These are phyloP conservation scores for Suillus tomentosus DNA, from an alignment of 768 basidiomycete species.

Conservation along the genomic window DNA sequence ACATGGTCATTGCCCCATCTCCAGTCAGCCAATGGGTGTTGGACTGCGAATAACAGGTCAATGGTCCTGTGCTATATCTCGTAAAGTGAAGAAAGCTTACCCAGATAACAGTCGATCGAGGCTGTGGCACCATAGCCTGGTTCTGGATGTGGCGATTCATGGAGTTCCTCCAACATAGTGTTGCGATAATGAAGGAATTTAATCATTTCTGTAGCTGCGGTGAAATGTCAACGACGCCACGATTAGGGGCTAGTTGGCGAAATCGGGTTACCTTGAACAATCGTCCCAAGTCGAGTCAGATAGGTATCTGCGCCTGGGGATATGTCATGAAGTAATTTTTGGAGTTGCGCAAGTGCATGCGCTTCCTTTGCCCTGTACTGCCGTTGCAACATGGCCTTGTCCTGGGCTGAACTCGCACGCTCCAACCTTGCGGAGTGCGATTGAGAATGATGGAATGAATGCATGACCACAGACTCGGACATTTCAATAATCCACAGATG, in stretches of 20 bases:
- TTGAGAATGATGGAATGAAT: background rate
- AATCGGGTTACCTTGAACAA: slow-evolving; percentile 3
- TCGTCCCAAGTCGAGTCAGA: slow-evolving; percentile 3
- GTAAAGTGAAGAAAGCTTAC: background rate
- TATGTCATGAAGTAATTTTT: background rate
- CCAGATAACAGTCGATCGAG: background rate
- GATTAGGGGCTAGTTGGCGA: background rate
- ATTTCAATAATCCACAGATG: background rate
- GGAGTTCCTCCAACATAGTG: background rate
- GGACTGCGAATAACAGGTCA: background rate
- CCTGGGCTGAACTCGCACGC: background rate
- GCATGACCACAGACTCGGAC: background rate
- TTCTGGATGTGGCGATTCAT: background rate
- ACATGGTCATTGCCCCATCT: background rate
- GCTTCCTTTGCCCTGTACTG: slow-evolving; percentile 2
- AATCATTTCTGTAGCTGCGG: slow-evolving; percentile 1
- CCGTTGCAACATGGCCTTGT: slow-evolving; percentile 7
- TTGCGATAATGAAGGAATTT: background rate
- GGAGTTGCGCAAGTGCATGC: background rate
- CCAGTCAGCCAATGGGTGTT: no score
- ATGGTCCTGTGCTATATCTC: background rate
- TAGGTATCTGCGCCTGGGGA: background rate
- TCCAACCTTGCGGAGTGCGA: background rate
- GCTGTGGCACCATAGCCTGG: background rate
- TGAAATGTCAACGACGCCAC: background rate